Evolutionary conservation across 805 yeast genomes (phyloP), one percentile per base, ranked within the genome.

Genomic region (Torulaspora delbrueckii): DNA sequence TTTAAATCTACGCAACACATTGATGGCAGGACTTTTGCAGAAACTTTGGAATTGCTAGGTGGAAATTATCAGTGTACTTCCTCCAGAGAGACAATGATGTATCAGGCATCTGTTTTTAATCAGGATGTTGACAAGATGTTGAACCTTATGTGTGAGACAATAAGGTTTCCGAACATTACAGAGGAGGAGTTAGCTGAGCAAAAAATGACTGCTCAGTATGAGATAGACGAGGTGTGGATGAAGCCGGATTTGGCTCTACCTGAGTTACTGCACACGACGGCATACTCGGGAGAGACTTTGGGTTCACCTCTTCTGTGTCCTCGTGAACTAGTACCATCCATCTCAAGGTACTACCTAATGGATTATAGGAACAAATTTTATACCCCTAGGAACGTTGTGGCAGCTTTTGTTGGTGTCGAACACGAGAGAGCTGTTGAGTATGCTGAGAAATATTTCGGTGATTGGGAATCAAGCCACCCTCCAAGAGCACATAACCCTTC

Each of bases 11-110:
- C 91, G 0, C 65, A 72, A 28, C 70, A 76, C 45, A 70, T 74
- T 46, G 57, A 77, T 1, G 90, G 87, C 2, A 68, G 74, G 35
- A 76, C 83, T 42, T 86, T 93, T 87, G 74, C 86, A 53, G 84
- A 84, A 52, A 76, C 75, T 16, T 70, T 93, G 51, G 89, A 88
- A 46, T 72, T 78, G 30, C 66, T 93, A 47, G 99, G 99, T 40
- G 99, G 98, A 10, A 91, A 89, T 64, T 89, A 85, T 67, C 90
- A 87, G 80, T 86, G 96, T 60, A 84, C 95, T 1, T 84, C 96
- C 0, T 86, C 95, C 6, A 76, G 99, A 59, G 99, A 93, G 65
- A 78, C 95, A 3, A 75, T 91, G 71, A 79, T 91, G 69, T 93
- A 93, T 66, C 98, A 93, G 67, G 95, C 97, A 1, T 83, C 96